These are phyloP conservation scores for Apiotrichum sp. DNA, from an alignment of 1,284 basidiomycete genomes.

Conservation along the genomic window DNA sequence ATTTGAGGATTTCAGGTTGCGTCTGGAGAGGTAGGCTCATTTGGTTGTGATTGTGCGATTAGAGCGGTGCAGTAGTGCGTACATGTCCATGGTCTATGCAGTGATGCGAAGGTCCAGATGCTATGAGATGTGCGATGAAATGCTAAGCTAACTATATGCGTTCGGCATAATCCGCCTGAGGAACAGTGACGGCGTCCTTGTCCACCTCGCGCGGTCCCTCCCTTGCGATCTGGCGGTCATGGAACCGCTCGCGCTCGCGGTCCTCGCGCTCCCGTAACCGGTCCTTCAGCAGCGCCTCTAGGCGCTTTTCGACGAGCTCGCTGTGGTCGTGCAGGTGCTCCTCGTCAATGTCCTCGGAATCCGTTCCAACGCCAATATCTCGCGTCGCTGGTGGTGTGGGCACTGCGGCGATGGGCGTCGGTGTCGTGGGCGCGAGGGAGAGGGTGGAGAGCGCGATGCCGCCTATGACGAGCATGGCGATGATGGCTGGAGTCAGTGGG, in stretches of 20 bases:
- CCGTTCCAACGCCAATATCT: slow-evolving; percentile 30
- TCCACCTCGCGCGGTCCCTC: background rate
- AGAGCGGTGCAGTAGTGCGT: background rate
- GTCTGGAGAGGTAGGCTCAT: background rate
- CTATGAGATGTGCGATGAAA: background rate
- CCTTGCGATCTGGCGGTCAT: background rate
- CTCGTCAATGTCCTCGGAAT: slow-evolving; percentile 18
- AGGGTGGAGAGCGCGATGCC: slow-evolving; percentile 15
- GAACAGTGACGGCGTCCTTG: background rate
- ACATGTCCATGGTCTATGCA: slow-evolving; percentile 3
- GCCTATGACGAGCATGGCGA: slow-evolving; percentile 21
- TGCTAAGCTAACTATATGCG: background rate
- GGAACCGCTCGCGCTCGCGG: background rate
- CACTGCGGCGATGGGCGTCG: slow-evolving; percentile 2
- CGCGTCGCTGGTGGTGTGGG: slow-evolving; percentile 5
- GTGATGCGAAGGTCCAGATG: background rate
- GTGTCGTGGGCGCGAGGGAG: background rate
- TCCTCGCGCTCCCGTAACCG: background rate
- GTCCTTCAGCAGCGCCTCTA: slow-evolving; percentile 6
- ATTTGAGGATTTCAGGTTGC: too few species aligned
- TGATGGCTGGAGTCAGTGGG: slow-evolving; percentile 28
- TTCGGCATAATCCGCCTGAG: background rate
- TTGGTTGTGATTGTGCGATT: background rate
- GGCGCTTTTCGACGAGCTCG: background rate
- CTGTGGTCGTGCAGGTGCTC: background rate